These are phyloP conservation scores for Funneliformis caledonium DNA, from an alignment of 371 early-diverging fungal genomes.

Conservation along the genomic window DNA sequence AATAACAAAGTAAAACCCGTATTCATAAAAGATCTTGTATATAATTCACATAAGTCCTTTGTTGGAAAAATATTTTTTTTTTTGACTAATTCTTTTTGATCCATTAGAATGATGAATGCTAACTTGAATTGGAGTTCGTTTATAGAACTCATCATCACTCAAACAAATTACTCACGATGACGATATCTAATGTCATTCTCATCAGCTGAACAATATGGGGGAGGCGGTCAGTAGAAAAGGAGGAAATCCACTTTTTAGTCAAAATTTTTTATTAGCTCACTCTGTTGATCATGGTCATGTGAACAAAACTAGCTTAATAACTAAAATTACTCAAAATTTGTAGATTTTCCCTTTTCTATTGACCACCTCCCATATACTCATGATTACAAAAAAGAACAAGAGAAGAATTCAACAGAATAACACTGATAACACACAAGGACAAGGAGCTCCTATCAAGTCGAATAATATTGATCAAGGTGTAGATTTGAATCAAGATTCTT, in stretches of 20 bases:
- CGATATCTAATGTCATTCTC: no score
- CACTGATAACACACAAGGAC: not conserved
- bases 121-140: not conserved
- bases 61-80: not conserved
- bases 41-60: conserved; percentile 4
- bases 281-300: no score
- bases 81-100: not conserved
- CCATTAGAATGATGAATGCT: not conserved
- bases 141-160: not conserved
- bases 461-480: not conserved
- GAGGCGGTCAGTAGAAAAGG: no score
- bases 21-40: conserved; percentile 7
- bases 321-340: no score
- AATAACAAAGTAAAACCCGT: not conserved
- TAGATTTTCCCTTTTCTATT: no score
- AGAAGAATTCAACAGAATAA: not conserved
- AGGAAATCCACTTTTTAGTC: no score
- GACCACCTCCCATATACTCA: not conserved
- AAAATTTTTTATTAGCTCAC: no score
- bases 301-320: no score
- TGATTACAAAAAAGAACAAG: not conserved
- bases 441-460: not conserved
- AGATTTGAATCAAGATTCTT: not conserved
- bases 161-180: no score
- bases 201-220: no score